These are phyloP conservation scores for Gamsiella multidivaricata DNA, from an alignment of 192 early-diverging fungal species.

Conservation along the genomic window DNA sequence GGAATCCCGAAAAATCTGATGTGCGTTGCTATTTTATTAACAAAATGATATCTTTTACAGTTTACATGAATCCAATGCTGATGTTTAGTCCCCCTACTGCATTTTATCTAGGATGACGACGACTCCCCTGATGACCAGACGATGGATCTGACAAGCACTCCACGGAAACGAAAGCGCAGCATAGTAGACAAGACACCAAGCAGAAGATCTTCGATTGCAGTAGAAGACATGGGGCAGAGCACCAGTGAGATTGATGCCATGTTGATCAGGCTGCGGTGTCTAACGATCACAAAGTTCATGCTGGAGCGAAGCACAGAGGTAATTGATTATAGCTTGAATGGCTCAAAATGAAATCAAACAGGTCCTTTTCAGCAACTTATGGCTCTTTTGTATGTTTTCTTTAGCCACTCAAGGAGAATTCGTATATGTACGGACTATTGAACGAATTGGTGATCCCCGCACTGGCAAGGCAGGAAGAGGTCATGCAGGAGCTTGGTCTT, in stretches of 20 bases:
- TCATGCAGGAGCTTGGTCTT: slow-evolving; percentile 80
- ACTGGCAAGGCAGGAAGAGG: slow-evolving; percentile 71
- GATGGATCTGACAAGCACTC: slow-evolving; percentile 31
- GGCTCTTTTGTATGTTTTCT: not conserved
- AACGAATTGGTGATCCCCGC: slow-evolving; percentile 80
- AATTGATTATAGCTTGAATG: too few species aligned
- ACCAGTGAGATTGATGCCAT: slow-evolving; percentile 59
- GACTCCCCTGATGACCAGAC: slow-evolving; percentile 41
- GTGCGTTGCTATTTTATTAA: slow-evolving; percentile 1
- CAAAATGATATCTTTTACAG: not conserved
- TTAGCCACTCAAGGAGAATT: slow-evolving; percentile 73
- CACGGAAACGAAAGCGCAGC: slow-evolving; percentile 55
- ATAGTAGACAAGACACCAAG: slow-evolving; percentile 39
- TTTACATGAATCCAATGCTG: too few species aligned
- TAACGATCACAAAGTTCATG: slow-evolving; percentile 76
- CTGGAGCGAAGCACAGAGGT: slow-evolving; percentile 75
- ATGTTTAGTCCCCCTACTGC: too few species aligned
- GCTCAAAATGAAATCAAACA: too few species aligned
- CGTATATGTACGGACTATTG: slow-evolving; percentile 78
- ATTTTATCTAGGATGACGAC: slow-evolving; percentile 47
- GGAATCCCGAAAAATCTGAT: slow-evolving; percentile 41
- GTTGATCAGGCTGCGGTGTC: slow-evolving; percentile 70
- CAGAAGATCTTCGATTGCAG: slow-evolving; percentile 15
- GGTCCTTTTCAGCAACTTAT: not conserved
- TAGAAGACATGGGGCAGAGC: slow-evolving; percentile 40